These are phyloP conservation scores for Chlorella variabilis DNA, from an alignment of 163 green algal genomes.

Conservation along the genomic window DNA sequence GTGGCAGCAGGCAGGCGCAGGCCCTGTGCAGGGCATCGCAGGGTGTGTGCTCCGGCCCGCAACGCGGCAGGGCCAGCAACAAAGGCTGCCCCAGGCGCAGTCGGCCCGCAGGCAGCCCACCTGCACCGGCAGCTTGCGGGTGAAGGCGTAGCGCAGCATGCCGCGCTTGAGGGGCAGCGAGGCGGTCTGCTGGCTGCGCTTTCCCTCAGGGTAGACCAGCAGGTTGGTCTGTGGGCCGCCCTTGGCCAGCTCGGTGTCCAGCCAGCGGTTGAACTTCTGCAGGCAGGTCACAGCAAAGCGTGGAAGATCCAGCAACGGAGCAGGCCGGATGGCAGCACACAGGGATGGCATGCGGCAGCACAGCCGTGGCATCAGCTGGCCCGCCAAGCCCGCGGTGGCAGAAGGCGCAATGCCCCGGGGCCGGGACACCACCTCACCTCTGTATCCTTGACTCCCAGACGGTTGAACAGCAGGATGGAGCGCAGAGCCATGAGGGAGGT, in stretches of 20 bases:
- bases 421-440: slow-evolving; percentile 63
- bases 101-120: slow-evolving; percentile 72
- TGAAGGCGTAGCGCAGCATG: slow-evolving; percentile 87
- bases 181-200: slow-evolving; percentile 11
- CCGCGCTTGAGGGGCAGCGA: slow-evolving; percentile 84
- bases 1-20: background rate
- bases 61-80: no score
- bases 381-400: no score
- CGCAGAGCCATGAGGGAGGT: slow-evolving; percentile 57
- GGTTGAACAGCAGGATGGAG: slow-evolving; percentile 81
- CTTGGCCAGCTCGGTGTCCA: slow-evolving; percentile 64
- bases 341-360: background rate
- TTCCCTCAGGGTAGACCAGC: slow-evolving; percentile 50
- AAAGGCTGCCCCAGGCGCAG: no score
- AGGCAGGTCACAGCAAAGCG: background rate
- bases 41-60: no score
- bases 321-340: background rate
- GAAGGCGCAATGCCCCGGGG: background rate
- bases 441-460: slow-evolving; percentile 67
- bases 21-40: no score
- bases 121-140: slow-evolving; percentile 76
- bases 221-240: slow-evolving; percentile 65
- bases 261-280: slow-evolving; percentile 85
- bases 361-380: slow-evolving; percentile 2
- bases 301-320: background rate